Conservation (phyloP, 257 asterid genomes). For the Nicotiana paniculata region DNA sequence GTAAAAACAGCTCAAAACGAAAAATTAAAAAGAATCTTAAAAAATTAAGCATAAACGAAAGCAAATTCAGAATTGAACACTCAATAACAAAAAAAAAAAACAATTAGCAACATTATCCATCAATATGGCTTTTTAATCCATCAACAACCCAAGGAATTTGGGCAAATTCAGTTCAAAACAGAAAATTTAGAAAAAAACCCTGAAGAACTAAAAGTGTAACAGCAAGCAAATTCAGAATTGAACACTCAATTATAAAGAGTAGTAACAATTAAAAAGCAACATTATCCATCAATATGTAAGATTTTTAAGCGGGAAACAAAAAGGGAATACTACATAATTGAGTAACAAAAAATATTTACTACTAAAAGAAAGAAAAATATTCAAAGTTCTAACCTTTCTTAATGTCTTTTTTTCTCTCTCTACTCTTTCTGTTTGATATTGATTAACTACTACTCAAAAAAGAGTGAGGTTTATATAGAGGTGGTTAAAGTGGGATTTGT, state of each 20-base stretch:
- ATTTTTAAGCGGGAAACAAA: background rate
- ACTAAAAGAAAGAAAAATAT: background rate
- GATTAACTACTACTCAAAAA: background rate
- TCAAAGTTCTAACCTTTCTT: background rate
- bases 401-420: background rate
- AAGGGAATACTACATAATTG: background rate
- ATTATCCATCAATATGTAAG: background rate
- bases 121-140: background rate
- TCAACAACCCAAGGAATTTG: background rate
- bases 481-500: slow-evolving; percentile 7
- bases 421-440: background rate
- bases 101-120: background rate
- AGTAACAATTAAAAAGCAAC: background rate
- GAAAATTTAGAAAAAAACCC: background rate
- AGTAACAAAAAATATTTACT: background rate
- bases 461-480: slow-evolving; percentile 21
- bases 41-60: background rate
- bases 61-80: background rate
- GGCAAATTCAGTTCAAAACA: background rate
- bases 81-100: background rate
- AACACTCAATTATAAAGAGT: background rate
- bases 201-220: background rate
- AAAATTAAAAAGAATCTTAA: background rate
- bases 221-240: background rate
- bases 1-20: background rate